Base-by-base conservation (phyloP, 768 basidiomycete species). In the Boletus pseudo-olivaceus region DNA sequence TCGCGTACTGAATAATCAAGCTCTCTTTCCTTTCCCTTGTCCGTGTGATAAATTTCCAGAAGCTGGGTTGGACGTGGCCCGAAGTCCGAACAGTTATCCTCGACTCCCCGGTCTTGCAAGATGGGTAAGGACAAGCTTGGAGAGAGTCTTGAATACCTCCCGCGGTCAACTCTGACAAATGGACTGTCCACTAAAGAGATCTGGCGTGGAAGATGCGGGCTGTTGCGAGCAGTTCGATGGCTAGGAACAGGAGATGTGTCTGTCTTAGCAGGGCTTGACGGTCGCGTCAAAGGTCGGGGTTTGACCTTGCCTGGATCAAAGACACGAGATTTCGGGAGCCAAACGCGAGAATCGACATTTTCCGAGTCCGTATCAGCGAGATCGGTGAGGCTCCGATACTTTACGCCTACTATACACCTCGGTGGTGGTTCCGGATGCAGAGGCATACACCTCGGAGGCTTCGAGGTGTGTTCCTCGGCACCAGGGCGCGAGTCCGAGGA, bases 251-350 rank as follows among this genome's bases (percentile, higher is more conserved):
- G 4, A 3, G 48, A 48, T 9, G 19, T 17, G 19, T 19, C 8
- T 12, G 11, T 29, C 42, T 67, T 69, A 4, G 12, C 37, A 17
- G 65, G 65, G 41, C 65, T 67, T n/a, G 67, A 46, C 12, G 67
- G 51, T 35, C 65, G 60, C 29, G 63, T 63, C 46, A 34, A 30
- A 38, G 65, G 59, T 48, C 58, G 46, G 38, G 53, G 40, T 44
- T 69, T 69, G 41, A 71, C 49, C 43, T 62, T 67, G 53, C 53
- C 57, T 14, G 67, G 63, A 47, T 71, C 56, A 40, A 67, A 71
- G 30, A 50, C 14, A 9, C 60, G 69, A 20, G 59, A 30, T 42
- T 49, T 49, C 7, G 69, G 68, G 38, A 57, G 49, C 68, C 69
- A 71, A 17, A 69, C 14, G 9, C 68, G 68, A 45, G 69, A 35